Evolutionary conservation across 257 asterid species (phyloP).

Genomic region (Verbascum thapsus): DNA sequence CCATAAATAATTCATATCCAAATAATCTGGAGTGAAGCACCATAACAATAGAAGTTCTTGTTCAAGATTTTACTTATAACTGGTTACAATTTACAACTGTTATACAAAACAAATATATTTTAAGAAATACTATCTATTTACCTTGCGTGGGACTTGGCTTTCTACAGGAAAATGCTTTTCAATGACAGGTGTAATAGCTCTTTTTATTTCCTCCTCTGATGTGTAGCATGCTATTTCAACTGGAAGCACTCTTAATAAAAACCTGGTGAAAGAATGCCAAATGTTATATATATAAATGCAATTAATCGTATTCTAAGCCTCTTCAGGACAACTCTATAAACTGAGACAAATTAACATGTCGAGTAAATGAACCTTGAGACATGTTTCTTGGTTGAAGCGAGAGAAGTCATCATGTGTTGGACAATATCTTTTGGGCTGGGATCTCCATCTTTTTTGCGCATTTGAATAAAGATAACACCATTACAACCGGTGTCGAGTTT

Average conservation of each 20-base stretch:
- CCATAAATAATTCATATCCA: too few species aligned
- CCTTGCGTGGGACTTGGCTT: conserved; percentile 75
- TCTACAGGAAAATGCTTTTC: conserved; percentile 74
- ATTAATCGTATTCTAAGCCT: too few species aligned
- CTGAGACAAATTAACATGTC: neutral
- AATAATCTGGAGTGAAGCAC: too few species aligned
- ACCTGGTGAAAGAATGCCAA: conserved; percentile 63
- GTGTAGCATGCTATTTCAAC: conserved; percentile 90
- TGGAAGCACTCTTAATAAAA: conserved; percentile 84
- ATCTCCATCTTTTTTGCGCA: conserved; percentile 84
- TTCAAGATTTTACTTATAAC: too few species aligned
- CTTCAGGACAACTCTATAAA: too few species aligned
- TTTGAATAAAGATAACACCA: conserved; percentile 86
- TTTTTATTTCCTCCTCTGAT: conserved; percentile 83
- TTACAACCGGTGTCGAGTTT: conserved; percentile 92
- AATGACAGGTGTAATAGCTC: conserved; percentile 75
- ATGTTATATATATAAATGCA: too few species aligned
- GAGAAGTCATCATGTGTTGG: conserved; percentile 88
- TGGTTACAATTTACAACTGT: too few species aligned
- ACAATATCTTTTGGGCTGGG: conserved; percentile 83
- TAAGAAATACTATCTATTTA: conserved; percentile 12
- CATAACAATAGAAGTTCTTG: too few species aligned
- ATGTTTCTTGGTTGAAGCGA: conserved; percentile 74
- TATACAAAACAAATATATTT: too few species aligned
- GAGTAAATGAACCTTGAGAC: conserved; percentile 63